A percentile compares a stretch with the other conserved stretches of the same genome.
phyloP scores from a whole-genome alignment of 495 filamentous ascomycete species.

The Neurospora discreta region DNA sequence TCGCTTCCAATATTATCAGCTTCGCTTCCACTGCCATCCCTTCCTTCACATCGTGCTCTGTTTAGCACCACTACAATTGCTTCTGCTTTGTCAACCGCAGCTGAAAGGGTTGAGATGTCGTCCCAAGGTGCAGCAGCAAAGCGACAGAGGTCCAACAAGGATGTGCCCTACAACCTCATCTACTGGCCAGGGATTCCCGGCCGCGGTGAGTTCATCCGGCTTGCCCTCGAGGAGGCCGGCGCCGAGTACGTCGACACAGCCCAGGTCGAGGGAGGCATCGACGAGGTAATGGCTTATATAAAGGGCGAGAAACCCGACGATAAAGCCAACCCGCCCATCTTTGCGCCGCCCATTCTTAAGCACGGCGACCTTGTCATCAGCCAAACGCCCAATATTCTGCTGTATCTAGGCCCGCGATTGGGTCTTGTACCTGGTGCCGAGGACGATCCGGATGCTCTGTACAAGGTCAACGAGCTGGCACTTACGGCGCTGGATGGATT shows the following conservation, averaged over 20 bases:
- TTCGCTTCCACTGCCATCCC: background rate
- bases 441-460: slow-evolving; percentile 34
- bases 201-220: slow-evolving; percentile 53
- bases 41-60: background rate
- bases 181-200: slow-evolving; percentile 57
- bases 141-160: slow-evolving; percentile 29
- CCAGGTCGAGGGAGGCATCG: slow-evolving; percentile 25
- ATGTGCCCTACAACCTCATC: slow-evolving; percentile 43
- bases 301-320: slow-evolving; percentile 26
- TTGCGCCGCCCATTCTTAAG: slow-evolving; percentile 49
- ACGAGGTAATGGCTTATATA: slow-evolving; percentile 26
- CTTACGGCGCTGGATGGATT: slow-evolving; percentile 56
- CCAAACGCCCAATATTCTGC: slow-evolving; percentile 55
- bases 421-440: slow-evolving; percentile 34
- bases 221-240: slow-evolving; percentile 50
- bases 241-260: slow-evolving; percentile 50
- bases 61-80: background rate
- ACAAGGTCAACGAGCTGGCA: slow-evolving; percentile 43
- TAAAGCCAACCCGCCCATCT: slow-evolving; percentile 43
- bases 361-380: slow-evolving; percentile 47
- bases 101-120: slow-evolving; percentile 2
- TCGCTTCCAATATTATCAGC: background rate
- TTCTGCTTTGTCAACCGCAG: background rate
- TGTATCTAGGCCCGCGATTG: slow-evolving; percentile 46
- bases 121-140: slow-evolving; percentile 16